Evolutionary conservation across 2,329 filamentous ascomycete genomes (phyloP), one percentile per base, ranked within the genome.

Genomic region (Penicillium concentricum): DNA sequence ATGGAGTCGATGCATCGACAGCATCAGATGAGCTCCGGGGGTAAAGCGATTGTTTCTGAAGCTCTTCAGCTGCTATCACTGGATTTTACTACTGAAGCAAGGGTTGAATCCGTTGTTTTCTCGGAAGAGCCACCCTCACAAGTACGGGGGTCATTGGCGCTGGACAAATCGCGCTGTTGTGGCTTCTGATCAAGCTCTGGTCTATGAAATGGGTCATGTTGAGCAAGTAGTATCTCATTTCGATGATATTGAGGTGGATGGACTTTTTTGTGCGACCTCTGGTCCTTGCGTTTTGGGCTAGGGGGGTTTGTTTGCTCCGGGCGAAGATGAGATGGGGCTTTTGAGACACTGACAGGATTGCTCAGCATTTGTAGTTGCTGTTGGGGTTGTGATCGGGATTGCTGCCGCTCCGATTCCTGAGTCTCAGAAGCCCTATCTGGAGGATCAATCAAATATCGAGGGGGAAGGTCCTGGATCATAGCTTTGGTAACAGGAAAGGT

Each of bases 41-140:
- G 2, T 3, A 13, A 6, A 9, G 18, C 7, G 12, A 13, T 22
- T 13, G 24, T n/a, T 30, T 16, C 16, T 8, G n/a, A 30, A 8
- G 0, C 4, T 22, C n/a, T 39, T 30, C 24, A 20, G 13, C 4
- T 39, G 24, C 3, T 5, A 7, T 39, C 13, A 22, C 30, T 37
- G 6, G 30, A 18, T 9, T 91, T 87, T 42, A 87, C 38, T 26
- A 13, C 26, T n/a, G 28, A 7, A n/a, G 6, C 28, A 6, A 16
- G 22, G 2, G 38, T 34, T 22, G 24, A 28, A 1, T 28, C 32
- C 20, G 30, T 28, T 20, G 15, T 5, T 7, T 50, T 30, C n/a
- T 24, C 10, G 8, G 45, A 39, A 46, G 30, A 32, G 12, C 30
- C 24, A 15, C n/a, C 38, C 7, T 50, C 30, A 6, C 41, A 35